Conservation (phyloP, 805 yeast species). For the Lipomyces chichibuensis region DNA sequence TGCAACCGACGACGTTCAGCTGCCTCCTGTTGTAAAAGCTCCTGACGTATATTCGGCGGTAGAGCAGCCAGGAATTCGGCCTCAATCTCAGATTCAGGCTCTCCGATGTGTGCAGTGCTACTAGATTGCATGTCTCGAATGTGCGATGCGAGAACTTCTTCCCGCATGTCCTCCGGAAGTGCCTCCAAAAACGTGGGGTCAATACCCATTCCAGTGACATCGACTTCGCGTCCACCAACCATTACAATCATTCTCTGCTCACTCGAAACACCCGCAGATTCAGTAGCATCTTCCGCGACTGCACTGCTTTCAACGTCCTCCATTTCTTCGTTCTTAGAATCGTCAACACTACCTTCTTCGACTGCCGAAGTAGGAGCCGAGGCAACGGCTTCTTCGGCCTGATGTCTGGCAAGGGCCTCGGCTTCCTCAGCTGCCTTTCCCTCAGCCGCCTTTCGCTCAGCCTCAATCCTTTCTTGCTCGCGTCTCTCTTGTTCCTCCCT, state of each 20-base stretch:
- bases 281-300: conserved; percentile 32
- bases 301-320: conserved; percentile 33
- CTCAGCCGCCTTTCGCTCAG: conserved; percentile 36
- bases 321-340: conserved; percentile 10
- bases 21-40: conserved; percentile 42
- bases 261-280: conserved; percentile 15
- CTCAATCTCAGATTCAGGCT: conserved; percentile 63
- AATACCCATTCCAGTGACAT: conserved; percentile 85
- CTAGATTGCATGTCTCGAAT: conserved; percentile 64
- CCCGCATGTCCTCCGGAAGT: conserved; percentile 88
- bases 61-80: conserved; percentile 79
- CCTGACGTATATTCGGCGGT: conserved; percentile 62
- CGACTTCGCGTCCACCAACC: conserved; percentile 78
- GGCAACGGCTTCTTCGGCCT: conserved; percentile 8
- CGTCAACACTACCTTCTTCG: conserved; percentile 34
- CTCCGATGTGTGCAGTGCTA: conserved; percentile 49
- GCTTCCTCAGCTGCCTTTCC: conserved; percentile 40
- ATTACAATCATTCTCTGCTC: conserved; percentile 65
- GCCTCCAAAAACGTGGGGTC: conserved; percentile 91
- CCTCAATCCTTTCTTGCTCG: conserved; percentile 44
- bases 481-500: conserved; percentile 45
- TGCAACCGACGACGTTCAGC: conserved; percentile 36
- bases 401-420: conserved; percentile 15
- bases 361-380: conserved; percentile 37
- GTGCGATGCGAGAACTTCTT: conserved; percentile 87